Base-by-base conservation (phyloP, 345 rosid species). In the Citrus trifoliata region DNA sequence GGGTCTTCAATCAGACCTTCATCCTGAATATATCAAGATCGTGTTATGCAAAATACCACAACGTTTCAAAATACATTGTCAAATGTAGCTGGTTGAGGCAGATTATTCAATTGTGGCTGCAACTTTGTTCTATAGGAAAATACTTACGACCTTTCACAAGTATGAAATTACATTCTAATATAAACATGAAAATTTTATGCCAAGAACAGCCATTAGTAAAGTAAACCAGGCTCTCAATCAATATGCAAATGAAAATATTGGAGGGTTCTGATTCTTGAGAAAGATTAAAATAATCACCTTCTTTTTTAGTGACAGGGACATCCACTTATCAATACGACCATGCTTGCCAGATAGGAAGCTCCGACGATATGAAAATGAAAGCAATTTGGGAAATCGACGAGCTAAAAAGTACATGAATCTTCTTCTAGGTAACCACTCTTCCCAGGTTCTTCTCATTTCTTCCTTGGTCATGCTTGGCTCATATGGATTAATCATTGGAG, bases 341-440 rank as follows among this genome's bases (percentile, higher is more conserved):
- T 91, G 97, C 79, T 88, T 85, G 62, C 97, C 96, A 6, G 98
- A 96, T 58, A 96, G 89, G 74, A 93, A 96, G 73, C 90, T 92
- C 77, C 85, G 83, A 66, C 71, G 88, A 80, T 91, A 96, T 81
- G 88, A 88, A 75, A 76, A 79, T 12, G 91, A 85, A 53, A 93
- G 97, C 58, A 92, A 72, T 56, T 80, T 88, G 8, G 97, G 98
- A 82, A 90, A 87, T 77, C 87, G 89, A 75, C 86, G 88, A 74
- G 95, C 96, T 76, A 93, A 83, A 81, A 85, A 86, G 87, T 88
- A 91, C 81, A 86, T 81, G 4, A 93, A 71, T 82, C 87, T 96
- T 83, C 90, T 91, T 85, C 87, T 89, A 0, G 74, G 68, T 58
- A 77, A 79, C 93, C 92, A 96, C 53, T 78, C 84, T 77, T 82